Conservation (phyloP, 331 rosid genomes). For the Malus hybrid region DNA sequence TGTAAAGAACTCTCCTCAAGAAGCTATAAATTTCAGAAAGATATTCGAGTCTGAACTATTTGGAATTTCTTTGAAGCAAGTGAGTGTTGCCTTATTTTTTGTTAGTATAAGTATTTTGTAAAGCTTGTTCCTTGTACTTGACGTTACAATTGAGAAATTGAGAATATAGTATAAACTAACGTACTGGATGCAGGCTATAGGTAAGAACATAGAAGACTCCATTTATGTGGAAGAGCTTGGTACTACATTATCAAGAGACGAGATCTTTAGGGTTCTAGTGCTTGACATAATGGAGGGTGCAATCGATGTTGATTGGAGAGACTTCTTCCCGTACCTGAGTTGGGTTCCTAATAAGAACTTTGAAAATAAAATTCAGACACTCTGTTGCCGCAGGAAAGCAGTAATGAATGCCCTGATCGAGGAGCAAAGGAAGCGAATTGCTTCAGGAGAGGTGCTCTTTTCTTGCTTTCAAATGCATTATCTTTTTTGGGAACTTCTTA, state of each 20-base stretch:
- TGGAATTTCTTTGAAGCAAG: conserved; percentile 64
- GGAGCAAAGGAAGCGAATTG: conserved; percentile 57
- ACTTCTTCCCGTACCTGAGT: conserved; percentile 83
- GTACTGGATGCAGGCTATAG: conserved; percentile 52
- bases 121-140: neutral
- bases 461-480: neutral
- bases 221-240: conserved; percentile 66
- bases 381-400: conserved; percentile 28
- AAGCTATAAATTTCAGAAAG: conserved; percentile 52
- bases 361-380: conserved; percentile 42
- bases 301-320: conserved; percentile 96
- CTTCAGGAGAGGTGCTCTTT: conserved; percentile 57
- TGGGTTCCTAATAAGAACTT: conserved; percentile 77
- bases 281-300: conserved; percentile 82
- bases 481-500: neutral
- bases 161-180: neutral
- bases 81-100: conserved; percentile 21
- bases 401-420: conserved; percentile 57
- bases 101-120: neutral
- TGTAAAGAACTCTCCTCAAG: conserved; percentile 32
- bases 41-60: conserved; percentile 66
- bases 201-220: conserved; percentile 39
- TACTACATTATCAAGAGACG: conserved; percentile 36
- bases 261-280: conserved; percentile 55
- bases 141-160: neutral